Evolutionary conservation across 768 basidiomycete genomes (phyloP).

Genomic region (Lenzites betulinus): DNA sequence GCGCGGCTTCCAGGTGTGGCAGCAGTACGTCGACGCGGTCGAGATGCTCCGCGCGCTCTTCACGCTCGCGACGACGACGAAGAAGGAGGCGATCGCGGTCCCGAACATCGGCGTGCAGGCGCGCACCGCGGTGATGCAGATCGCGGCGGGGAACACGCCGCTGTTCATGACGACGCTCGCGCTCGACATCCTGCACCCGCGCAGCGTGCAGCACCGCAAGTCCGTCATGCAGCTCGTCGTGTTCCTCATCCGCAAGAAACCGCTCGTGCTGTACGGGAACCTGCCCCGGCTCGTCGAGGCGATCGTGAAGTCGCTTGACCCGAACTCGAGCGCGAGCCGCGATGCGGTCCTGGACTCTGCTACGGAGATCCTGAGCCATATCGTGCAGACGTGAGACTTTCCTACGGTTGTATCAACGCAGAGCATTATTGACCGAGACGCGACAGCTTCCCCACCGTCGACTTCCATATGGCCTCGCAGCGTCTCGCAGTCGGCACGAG

Average conservation of each 20-base stretch:
- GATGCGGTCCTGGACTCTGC: slow-evolving; percentile 90
- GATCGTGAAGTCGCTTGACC: slow-evolving; percentile 95
- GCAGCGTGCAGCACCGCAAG: slow-evolving; percentile 74
- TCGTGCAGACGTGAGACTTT: slow-evolving; percentile 84
- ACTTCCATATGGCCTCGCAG: slow-evolving; percentile 87
- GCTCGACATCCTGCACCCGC: slow-evolving; percentile 83
- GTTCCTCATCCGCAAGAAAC: slow-evolving; percentile 92
- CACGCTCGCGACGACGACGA: slow-evolving; percentile 68
- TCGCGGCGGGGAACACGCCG: slow-evolving; percentile 80
- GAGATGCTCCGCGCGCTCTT: slow-evolving; percentile 86
- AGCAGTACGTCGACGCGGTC: slow-evolving; percentile 89
- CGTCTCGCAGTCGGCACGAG: slow-evolving; percentile 90
- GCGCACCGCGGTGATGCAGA: slow-evolving; percentile 78
- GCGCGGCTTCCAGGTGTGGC: slow-evolving; percentile 92
- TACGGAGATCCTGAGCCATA: slow-evolving; percentile 90
- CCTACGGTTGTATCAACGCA: neutral
- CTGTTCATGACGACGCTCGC: slow-evolving; percentile 94
- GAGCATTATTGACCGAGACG: neutral
- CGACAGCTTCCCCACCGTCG: slow-evolving; percentile 85
- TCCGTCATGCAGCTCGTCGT: slow-evolving; percentile 92
- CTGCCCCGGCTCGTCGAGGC: slow-evolving; percentile 89
- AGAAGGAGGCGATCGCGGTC: slow-evolving; percentile 67
- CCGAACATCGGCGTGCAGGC: slow-evolving; percentile 80
- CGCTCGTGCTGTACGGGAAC: slow-evolving; percentile 80
- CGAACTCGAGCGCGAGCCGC: slow-evolving; percentile 71